phyloP scores from a whole-genome alignment of 148 eudicot species.

The Rhododendron williamsianum region DNA sequence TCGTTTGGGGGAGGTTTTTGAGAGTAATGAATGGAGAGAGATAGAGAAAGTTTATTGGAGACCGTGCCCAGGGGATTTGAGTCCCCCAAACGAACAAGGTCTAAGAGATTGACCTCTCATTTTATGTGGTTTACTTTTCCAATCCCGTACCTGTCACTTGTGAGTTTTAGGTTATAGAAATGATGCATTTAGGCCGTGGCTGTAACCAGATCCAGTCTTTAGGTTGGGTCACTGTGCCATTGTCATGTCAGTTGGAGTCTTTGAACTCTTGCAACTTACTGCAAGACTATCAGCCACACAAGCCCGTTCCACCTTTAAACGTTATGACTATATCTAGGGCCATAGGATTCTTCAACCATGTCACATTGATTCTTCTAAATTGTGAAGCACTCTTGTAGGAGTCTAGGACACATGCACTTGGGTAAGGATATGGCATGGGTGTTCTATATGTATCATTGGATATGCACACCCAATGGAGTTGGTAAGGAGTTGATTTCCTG shows the following conservation, averaged over 20 bases:
- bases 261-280: background rate
- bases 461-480: background rate
- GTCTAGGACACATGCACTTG: background rate
- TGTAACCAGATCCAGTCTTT: background rate
- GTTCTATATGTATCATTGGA: background rate
- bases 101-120: background rate
- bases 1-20: too few relatives aligned
- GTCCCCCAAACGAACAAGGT: too few relatives aligned
- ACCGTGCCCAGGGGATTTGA: too few relatives aligned
- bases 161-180: background rate
- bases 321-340: background rate
- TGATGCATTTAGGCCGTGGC: background rate
- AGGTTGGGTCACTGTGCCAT: conserved; percentile 1
- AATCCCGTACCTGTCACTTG: background rate
- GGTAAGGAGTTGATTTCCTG: background rate
- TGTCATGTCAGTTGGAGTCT: background rate
- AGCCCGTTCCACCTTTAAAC: background rate
- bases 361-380: background rate
- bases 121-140: background rate
- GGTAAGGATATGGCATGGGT: background rate
- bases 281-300: background rate
- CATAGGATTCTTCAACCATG: background rate
- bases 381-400: background rate
- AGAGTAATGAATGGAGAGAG: too few relatives aligned
- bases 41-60: too few relatives aligned